Evolutionary conservation across 495 filamentous ascomycete genomes (phyloP).

Genomic region (Astrocystis sublimbata): DNA sequence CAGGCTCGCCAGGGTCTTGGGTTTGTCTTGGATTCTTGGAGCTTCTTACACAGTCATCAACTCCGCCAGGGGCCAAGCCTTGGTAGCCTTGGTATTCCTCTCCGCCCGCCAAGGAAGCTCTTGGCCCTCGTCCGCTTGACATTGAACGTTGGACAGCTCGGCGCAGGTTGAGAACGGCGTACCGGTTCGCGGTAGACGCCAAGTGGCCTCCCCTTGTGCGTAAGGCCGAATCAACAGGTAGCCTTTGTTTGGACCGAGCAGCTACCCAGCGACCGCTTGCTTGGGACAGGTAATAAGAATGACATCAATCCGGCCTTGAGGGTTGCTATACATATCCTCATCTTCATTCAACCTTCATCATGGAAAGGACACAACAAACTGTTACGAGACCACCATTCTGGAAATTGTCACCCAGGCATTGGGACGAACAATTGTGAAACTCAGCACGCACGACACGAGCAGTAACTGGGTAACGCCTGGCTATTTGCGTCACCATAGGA

Average conservation of each 20-base stretch:
- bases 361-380: not conserved
- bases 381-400: not conserved
- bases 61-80: constrained; percentile 36
- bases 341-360: too few relatives aligned
- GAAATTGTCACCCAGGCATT: not conserved
- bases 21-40: constrained; percentile 10
- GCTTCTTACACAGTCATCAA: constrained; percentile 15
- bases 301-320: too few relatives aligned
- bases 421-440: not conserved
- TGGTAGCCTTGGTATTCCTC: constrained; percentile 38
- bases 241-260: not conserved
- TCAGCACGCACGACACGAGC: not conserved
- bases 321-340: too few relatives aligned
- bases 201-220: not conserved
- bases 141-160: constrained; percentile 11
- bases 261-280: not conserved
- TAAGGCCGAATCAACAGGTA: not conserved
- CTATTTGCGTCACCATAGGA: not conserved
- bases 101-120: constrained; percentile 41
- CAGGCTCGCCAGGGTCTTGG: too few relatives aligned
- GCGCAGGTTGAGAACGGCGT: not conserved
- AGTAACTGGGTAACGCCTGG: not conserved
- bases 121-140: constrained; percentile 23
- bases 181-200: not conserved
- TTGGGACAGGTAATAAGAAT: too few relatives aligned